A percentile compares a stretch with the other conserved stretches of the same genome.
Conservation (phyloP, 2,329 filamentous ascomycete species). For the Neurospora sp. region DNA sequence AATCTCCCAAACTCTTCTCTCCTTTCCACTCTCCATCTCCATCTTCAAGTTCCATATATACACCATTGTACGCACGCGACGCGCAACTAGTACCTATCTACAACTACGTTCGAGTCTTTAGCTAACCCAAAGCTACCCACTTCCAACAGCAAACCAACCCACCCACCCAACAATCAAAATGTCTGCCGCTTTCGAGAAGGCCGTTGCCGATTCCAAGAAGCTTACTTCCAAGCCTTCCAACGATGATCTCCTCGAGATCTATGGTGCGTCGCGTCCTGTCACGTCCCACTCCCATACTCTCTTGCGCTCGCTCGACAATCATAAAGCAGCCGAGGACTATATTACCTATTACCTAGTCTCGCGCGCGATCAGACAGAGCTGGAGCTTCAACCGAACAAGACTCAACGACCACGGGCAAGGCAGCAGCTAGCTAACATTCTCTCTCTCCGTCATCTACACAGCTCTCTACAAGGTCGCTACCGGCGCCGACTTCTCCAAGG, state of each 20-base stretch:
- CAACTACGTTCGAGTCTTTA: not conserved
- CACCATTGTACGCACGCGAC: not conserved
- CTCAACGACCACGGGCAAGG: not conserved
- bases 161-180: constrained; percentile 22
- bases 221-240: constrained; percentile 54
- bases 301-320: not conserved
- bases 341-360: not conserved
- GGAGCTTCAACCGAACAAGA: not conserved
- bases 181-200: constrained; percentile 43
- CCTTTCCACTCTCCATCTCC: not conserved
- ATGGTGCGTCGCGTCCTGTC: constrained; percentile 33
- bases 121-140: not conserved
- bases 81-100: not conserved
- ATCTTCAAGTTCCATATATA: constrained; percentile 3
- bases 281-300: not conserved
- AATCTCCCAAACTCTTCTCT: constrained; percentile 4
- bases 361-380: not conserved
- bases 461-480: constrained; percentile 49
- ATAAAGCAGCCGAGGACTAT: not conserved
- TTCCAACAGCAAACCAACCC: constrained; percentile 6
- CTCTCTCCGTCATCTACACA: constrained; percentile 17
- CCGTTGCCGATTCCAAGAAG: constrained; percentile 56
- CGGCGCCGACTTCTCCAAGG: constrained; percentile 46
- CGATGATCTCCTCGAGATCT: constrained; percentile 55
- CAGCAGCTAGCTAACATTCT: not conserved